Percentiles rank a stretch among this genome's conserved stretches.
Evolutionary conservation across 1,284 basidiomycete species (phyloP).

Genomic region (Vanrija sp.): DNA sequence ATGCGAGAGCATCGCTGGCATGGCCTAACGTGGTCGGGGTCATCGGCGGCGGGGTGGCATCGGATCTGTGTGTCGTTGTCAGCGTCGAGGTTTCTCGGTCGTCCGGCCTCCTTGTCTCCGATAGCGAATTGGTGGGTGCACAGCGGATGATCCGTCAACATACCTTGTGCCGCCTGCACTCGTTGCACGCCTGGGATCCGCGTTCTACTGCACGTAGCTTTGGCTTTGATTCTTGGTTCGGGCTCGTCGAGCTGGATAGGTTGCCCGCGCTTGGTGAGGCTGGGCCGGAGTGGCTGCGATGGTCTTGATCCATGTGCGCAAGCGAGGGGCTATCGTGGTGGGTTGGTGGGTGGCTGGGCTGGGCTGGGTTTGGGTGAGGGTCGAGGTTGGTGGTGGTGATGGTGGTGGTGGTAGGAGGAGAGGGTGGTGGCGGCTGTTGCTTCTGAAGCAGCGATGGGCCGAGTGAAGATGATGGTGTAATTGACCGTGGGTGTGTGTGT

Average conservation of each 20-base stretch:
- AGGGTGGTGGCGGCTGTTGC: too few species aligned
- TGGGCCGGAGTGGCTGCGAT: too few species aligned
- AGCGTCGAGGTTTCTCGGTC: neutral
- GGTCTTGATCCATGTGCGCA: neutral
- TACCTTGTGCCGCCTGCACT: constrained; percentile 35
- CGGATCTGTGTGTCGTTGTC: constrained; percentile 22
- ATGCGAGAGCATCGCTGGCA: constrained; percentile 31
- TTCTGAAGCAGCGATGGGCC: too few species aligned
- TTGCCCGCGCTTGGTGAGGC: too few species aligned
- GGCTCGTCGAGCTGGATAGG: too few species aligned
- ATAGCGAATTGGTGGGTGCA: neutral
- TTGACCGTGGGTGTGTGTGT: too few species aligned
- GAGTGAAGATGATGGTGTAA: too few species aligned
- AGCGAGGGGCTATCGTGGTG: neutral
- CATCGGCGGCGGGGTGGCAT: constrained; percentile 32
- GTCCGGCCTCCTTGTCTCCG: neutral
- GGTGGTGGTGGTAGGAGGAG: too few species aligned
- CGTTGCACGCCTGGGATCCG: constrained; percentile 32
- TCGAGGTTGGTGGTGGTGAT: neutral
- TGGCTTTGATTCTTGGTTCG: constrained; percentile 10
- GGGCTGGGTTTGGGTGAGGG: too few species aligned
- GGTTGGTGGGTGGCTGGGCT: neutral
- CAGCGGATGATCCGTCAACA: neutral
- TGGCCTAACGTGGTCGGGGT: constrained; percentile 28
- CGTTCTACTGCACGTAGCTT: constrained; percentile 30